phyloP scores from a whole-genome alignment of 495 filamentous ascomycete genomes.

The Pyronema domesticum region DNA sequence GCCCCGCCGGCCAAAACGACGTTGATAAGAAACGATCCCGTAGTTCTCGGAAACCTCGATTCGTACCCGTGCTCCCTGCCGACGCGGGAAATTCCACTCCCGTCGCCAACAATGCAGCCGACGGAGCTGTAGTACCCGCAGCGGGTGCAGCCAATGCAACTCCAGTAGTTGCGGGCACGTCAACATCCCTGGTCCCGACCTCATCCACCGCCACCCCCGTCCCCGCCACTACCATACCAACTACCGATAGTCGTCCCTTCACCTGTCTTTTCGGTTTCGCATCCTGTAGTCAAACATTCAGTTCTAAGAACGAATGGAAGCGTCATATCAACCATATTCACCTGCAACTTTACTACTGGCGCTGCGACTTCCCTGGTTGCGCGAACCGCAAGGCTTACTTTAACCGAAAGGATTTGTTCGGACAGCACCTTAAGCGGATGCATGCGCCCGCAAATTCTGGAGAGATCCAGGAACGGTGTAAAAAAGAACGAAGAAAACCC shows the following conservation, averaged over 20 bases:
- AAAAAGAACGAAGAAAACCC: constrained; percentile 38
- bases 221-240: not conserved
- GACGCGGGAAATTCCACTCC: not conserved
- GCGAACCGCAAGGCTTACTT: constrained; percentile 46
- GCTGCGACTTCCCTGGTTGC: constrained; percentile 54
- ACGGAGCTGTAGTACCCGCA: too few species aligned
- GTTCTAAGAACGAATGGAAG: constrained; percentile 94
- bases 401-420: constrained; percentile 87
- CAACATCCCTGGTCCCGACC: too few species aligned
- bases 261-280: constrained; percentile 66
- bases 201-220: not conserved
- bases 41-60: not conserved
- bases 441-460: constrained; percentile 36
- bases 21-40: not conserved
- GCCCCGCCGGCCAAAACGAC: not conserved
- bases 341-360: constrained; percentile 58
- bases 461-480: constrained; percentile 39
- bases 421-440: constrained; percentile 87
- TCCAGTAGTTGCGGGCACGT: too few species aligned
- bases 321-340: constrained; percentile 74
- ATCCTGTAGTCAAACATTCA: constrained; percentile 70
- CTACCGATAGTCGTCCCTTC: constrained; percentile 39
- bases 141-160: too few species aligned
- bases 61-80: not conserved
- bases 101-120: too few species aligned